phyloP scores from a whole-genome alignment of 2,329 filamentous ascomycete species.

The Penicillium sp. region DNA sequence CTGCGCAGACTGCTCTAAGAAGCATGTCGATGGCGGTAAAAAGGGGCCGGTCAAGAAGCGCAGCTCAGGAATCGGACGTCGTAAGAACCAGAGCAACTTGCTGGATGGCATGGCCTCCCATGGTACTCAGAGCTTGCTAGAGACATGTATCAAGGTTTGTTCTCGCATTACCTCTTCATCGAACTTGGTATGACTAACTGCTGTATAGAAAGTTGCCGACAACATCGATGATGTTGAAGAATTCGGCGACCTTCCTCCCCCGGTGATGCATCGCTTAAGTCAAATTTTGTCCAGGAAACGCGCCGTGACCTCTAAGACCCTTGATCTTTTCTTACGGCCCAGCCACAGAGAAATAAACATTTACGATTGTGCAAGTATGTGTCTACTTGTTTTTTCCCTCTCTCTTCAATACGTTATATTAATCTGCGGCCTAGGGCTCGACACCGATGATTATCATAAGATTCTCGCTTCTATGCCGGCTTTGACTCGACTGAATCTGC shows the following conservation, averaged over 20 bases:
- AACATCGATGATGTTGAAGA: conserved; percentile 64
- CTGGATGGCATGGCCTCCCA: conserved; percentile 65
- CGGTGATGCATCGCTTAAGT: conserved; percentile 57
- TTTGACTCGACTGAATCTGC: conserved; percentile 69
- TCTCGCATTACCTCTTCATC: neutral
- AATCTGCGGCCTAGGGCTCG: conserved; percentile 56
- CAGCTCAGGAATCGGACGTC: conserved; percentile 59
- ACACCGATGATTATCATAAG: conserved; percentile 71
- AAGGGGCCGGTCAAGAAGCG: conserved; percentile 54
- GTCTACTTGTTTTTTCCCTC: neutral
- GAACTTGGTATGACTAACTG: neutral
- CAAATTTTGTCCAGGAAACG: conserved; percentile 65
- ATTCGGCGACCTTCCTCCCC: conserved; percentile 60
- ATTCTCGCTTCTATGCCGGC: conserved; percentile 74
- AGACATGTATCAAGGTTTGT: conserved; percentile 58
- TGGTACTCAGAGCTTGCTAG: conserved; percentile 46
- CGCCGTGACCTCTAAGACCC: conserved; percentile 50
- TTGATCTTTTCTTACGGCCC: conserved; percentile 50
- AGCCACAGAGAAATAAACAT: conserved; percentile 58
- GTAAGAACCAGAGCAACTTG: conserved; percentile 78
- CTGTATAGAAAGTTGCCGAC: conserved; percentile 55
- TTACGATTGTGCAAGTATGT: conserved; percentile 59
- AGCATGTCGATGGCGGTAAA: conserved; percentile 66
- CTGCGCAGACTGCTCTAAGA: conserved; percentile 76
- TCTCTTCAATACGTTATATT: conserved; percentile 4